Percentiles rank a stretch among this genome's conserved stretches.
phyloP scores from a whole-genome alignment of 768 basidiomycete genomes.

The Boletellus ananas region DNA sequence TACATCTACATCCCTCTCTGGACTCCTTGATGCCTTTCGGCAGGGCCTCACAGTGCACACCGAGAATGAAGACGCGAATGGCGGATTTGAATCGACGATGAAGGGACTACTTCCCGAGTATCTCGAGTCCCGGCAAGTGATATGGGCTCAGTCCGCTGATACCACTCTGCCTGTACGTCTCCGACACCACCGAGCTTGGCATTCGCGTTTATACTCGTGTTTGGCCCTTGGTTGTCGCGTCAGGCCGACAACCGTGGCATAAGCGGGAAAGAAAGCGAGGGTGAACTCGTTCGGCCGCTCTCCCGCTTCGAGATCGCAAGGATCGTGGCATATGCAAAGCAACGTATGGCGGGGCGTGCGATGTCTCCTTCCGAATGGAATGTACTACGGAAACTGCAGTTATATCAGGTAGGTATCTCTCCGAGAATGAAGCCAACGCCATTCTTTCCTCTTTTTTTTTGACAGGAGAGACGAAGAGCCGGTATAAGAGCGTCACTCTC shows the following conservation, averaged over 20 bases:
- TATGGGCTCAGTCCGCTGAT: slow-evolving; percentile 18
- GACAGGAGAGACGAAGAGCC: slow-evolving; percentile 20
- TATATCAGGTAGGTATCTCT: slow-evolving; percentile 31
- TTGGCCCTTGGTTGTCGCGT: not conserved
- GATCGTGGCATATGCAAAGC: slow-evolving; percentile 25
- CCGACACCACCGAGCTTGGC: not conserved
- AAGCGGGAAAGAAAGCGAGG: slow-evolving; percentile 4
- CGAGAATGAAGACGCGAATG: not conserved
- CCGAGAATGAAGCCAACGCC: not conserved
- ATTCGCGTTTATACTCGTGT: not conserved
- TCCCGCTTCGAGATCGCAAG: slow-evolving; percentile 41
- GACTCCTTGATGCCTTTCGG: slow-evolving; percentile 18
- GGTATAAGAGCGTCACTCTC: slow-evolving; percentile 4
- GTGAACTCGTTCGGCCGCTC: slow-evolving; percentile 37
- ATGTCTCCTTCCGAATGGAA: slow-evolving; percentile 33
- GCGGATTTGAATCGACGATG: slow-evolving; percentile 35
- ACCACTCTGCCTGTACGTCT: slow-evolving; percentile 15
- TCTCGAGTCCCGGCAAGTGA: slow-evolving; percentile 27
- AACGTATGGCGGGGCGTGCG: slow-evolving; percentile 7
- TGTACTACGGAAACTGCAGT: slow-evolving; percentile 42
- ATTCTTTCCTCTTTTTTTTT: not conserved
- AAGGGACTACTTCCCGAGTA: slow-evolving; percentile 34
- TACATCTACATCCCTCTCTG: slow-evolving; percentile 14
- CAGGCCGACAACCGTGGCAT: slow-evolving; percentile 8
- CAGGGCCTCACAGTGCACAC: not conserved